Evolutionary conservation across 176 grass and related monocot genomes (phyloP), one percentile per base, ranked within the genome.

Genomic region (Zea luxurians): DNA sequence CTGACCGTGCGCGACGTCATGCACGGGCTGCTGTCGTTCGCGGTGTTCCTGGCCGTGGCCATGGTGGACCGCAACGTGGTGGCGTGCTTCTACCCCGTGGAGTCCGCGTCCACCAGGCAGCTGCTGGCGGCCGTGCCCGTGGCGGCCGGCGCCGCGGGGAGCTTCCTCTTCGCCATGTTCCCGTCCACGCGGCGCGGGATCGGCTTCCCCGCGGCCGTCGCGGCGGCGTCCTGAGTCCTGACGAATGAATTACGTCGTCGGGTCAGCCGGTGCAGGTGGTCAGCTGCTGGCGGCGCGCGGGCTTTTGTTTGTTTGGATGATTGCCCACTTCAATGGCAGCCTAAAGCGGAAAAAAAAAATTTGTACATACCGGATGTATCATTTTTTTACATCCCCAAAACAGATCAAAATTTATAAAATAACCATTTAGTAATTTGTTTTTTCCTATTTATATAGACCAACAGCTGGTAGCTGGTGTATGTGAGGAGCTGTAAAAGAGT

Each of bases 81-180:
- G 70, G 67, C 85, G 6, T 93, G 88, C 88, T 93, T 90, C 85
- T 93, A 88, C 64, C 88, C 88, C 10, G 70, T 80, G 5, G 69
- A 77, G 52, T 83, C 85, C 4, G 49, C 79, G 1, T 37, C 69
- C 4, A 74, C 60, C 18, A 74, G 72, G 65, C 85, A 83, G 82
- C 65, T 93, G 70, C 70, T 88, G 2, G 40, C 71, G 6, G 82
- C 71, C 8, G 59, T 86, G 71, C 88, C 91, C 66, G 37, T 90
- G 16, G 75, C 64, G 0, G 75, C 76, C 20, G 91, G 91, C 20
- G 78, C 86, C 4, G 48, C 80, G 2, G 91, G 79, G 38, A 83
- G 88, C 70, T 78, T 79, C 59, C 70, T 93, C 59, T 85, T 90
- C 79, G 84, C 83, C 13, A 83, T 78, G 68, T 93, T 93, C 52